Percentiles rank a stretch among this genome's conserved stretches.
Conservation (phyloP, 1,284 basidiomycete genomes). For the Caloboletus firmus region DNA sequence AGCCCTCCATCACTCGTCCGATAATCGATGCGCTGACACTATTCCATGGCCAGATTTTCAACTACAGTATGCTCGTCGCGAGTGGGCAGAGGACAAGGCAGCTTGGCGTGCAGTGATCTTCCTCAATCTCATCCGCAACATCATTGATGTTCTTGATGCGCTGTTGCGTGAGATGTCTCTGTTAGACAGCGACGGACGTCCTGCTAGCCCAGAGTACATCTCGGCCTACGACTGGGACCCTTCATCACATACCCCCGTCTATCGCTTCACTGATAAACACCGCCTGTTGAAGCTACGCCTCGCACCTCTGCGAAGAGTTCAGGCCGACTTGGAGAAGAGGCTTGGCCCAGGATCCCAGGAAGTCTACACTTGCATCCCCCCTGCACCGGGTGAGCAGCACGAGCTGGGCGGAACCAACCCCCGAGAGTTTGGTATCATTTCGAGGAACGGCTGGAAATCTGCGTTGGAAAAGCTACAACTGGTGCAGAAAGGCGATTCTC, state of each 20-base stretch:
- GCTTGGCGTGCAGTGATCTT: slow-evolving; percentile 76
- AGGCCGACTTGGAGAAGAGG: slow-evolving; percentile 56
- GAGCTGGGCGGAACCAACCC: slow-evolving; percentile 22
- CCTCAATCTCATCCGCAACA: slow-evolving; percentile 71
- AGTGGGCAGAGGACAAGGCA: slow-evolving; percentile 66
- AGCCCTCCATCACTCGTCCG: slow-evolving; percentile 12
- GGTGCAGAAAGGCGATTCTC: not conserved
- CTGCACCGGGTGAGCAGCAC: slow-evolving; percentile 38
- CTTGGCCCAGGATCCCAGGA: slow-evolving; percentile 59
- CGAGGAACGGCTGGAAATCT: slow-evolving; percentile 60
- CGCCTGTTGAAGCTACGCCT: slow-evolving; percentile 57
- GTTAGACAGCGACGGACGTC: slow-evolving; percentile 32
- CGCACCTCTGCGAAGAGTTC: slow-evolving; percentile 55
- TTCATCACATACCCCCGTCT: slow-evolving; percentile 34
- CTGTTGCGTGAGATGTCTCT: slow-evolving; percentile 55
- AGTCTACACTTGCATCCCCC: slow-evolving; percentile 39
- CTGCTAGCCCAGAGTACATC: slow-evolving; percentile 31
- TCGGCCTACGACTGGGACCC: slow-evolving; percentile 35
- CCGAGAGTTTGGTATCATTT: slow-evolving; percentile 55
- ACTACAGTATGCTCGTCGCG: slow-evolving; percentile 60
- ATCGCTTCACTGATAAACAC: slow-evolving; percentile 62
- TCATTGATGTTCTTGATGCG: slow-evolving; percentile 57
- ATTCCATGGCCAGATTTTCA: slow-evolving; percentile 58
- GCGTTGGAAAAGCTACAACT: slow-evolving; percentile 51
- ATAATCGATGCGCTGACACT: not conserved